Evolutionary conservation across 1,284 basidiomycete species (phyloP).

Genomic region (Hymenochaete sp.): DNA sequence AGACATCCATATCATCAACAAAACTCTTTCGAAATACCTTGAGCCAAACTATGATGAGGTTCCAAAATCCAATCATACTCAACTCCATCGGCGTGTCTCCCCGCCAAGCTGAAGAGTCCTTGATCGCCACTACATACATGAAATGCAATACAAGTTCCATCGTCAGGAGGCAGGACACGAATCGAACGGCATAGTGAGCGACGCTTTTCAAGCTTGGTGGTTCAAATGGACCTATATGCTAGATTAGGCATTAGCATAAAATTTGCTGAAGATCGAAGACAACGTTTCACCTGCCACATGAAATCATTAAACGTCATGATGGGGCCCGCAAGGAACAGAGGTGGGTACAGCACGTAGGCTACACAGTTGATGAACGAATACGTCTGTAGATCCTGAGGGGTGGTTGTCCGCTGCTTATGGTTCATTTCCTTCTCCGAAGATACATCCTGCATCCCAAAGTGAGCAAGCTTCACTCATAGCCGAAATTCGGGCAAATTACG

Average conservation of each 20-base stretch:
- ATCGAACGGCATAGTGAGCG: constrained; percentile 59
- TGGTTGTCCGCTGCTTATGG: constrained; percentile 50
- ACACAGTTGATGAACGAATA: constrained; percentile 57
- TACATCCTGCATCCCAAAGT: constrained; percentile 24
- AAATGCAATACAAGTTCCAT: constrained; percentile 92
- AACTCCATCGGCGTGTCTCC: constrained; percentile 75
- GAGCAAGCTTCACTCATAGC: too few species aligned
- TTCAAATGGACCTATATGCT: constrained; percentile 48
- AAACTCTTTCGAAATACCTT: constrained; percentile 49
- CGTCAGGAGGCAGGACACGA: constrained; percentile 63
- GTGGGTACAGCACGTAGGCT: constrained; percentile 81
- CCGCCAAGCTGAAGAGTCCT: constrained; percentile 72
- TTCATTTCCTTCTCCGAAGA: constrained; percentile 30
- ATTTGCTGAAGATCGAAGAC: constrained; percentile 1
- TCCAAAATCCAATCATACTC: constrained; percentile 96
- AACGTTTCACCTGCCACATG: constrained; percentile 69
- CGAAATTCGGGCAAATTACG: constrained; percentile 10
- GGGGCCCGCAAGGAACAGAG: constrained; percentile 92
- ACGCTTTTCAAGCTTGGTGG: constrained; percentile 26
- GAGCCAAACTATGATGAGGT: constrained; percentile 91
- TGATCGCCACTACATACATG: constrained; percentile 97
- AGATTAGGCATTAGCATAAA: not conserved
- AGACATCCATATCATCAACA: not conserved
- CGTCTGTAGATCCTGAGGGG: constrained; percentile 36
- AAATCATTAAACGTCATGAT: constrained; percentile 97